Evolutionary conservation across 1,284 basidiomycete species (phyloP).

Genomic region (Ceratobasidium sp.): DNA sequence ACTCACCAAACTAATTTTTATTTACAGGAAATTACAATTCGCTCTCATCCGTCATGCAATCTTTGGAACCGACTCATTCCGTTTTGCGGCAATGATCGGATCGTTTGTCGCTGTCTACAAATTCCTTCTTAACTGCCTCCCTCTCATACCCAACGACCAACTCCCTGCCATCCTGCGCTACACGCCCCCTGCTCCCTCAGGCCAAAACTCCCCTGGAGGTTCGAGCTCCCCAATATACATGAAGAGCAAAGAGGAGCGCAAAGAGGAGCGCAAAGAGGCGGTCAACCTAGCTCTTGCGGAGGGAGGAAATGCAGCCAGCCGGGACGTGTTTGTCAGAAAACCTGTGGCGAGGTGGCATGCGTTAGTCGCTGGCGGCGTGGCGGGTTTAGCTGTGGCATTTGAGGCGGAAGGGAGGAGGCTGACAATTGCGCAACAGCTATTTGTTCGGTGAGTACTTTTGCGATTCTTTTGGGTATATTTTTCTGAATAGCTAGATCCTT

Average conservation of each 20-base stretch:
- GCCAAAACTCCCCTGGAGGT: conserved; percentile 49
- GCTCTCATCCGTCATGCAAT: conserved; percentile 77
- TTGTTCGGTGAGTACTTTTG: conserved; percentile 72
- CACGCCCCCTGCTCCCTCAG: conserved; percentile 48
- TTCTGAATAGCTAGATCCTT: background rate
- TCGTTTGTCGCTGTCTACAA: conserved; percentile 81
- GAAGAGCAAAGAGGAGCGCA: conserved; percentile 42
- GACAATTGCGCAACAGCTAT: conserved; percentile 89
- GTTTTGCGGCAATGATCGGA: conserved; percentile 90
- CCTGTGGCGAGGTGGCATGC: conserved; percentile 80
- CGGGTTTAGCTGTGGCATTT: conserved; percentile 82
- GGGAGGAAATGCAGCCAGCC: conserved; percentile 36
- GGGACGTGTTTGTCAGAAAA: conserved; percentile 59
- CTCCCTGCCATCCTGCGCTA: conserved; percentile 63
- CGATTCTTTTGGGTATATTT: conserved; percentile 10
- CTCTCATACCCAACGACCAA: conserved; percentile 65
- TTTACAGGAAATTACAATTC: conserved; percentile 62
- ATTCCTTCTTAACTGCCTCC: conserved; percentile 82
- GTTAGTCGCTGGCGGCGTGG: conserved; percentile 84
- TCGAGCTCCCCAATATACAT: conserved; percentile 46
- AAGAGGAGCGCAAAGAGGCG: conserved; percentile 25
- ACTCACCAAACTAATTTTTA: background rate
- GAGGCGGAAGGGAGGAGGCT: conserved; percentile 77
- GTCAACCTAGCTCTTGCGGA: conserved; percentile 23
- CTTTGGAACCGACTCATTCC: conserved; percentile 80